Percentiles rank a stretch among this genome's conserved stretches.
Conservation (phyloP, 805 yeast species). For the Saturnispora gosingensis region DNA sequence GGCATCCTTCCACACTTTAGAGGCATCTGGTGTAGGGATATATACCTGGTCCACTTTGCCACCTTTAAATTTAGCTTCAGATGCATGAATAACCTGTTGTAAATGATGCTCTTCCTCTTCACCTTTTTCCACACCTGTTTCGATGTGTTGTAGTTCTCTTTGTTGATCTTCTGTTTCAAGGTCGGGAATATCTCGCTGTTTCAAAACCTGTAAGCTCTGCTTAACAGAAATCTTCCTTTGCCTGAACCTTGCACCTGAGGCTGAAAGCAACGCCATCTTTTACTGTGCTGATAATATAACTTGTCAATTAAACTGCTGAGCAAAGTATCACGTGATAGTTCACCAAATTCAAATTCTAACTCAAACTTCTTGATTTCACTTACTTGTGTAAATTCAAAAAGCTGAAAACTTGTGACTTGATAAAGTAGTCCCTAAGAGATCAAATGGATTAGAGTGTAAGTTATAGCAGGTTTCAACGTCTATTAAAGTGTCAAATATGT, state of each 20-base stretch:
- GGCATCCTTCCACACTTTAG: constrained; percentile 73
- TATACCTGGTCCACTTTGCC: constrained; percentile 49
- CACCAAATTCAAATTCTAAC: too few relatives aligned
- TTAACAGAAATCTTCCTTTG: constrained; percentile 93
- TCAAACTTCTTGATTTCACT: neutral
- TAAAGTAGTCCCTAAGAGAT: too few relatives aligned
- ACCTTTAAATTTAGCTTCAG: constrained; percentile 55
- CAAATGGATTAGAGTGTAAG: too few relatives aligned
- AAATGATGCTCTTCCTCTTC: constrained; percentile 97
- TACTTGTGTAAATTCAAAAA: too few relatives aligned
- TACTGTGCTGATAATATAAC: neutral
- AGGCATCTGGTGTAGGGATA: constrained; percentile 96
- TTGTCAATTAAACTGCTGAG: neutral
- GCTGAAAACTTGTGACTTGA: too few relatives aligned
- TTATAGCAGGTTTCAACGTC: neutral
- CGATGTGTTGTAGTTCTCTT: constrained; percentile 81
- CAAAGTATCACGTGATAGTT: constrained; percentile 2
- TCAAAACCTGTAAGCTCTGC: constrained; percentile 69
- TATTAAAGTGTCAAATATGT: neutral
- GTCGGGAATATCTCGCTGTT: constrained; percentile 73
- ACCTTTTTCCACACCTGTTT: constrained; percentile 95
- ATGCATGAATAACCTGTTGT: constrained; percentile 80
- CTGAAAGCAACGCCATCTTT: constrained; percentile 27
- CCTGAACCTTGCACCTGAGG: constrained; percentile 68
- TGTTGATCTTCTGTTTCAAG: constrained; percentile 70